Conservation (phyloP, 2,329 filamentous ascomycete genomes). For the Metarhizium robertsii region DNA sequence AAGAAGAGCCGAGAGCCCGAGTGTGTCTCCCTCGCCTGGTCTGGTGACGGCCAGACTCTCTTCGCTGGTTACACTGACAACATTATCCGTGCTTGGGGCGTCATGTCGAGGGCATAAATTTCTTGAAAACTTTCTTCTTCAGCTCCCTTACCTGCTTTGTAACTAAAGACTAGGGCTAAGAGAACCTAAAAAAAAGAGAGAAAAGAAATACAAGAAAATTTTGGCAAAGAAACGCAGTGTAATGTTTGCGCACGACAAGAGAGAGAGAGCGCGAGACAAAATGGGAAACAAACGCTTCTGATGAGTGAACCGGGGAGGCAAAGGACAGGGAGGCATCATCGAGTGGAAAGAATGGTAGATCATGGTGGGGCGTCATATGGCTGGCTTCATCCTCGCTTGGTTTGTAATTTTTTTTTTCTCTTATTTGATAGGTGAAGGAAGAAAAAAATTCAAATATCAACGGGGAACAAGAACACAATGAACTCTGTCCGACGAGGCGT, state of each 20-base stretch:
- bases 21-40: slow-evolving; percentile 96
- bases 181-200: not conserved
- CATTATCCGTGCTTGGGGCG: slow-evolving; percentile 95
- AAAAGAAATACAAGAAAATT: not conserved
- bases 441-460: slow-evolving; percentile 1
- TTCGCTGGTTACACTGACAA: slow-evolving; percentile 99
- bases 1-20: slow-evolving; percentile 99
- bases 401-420: slow-evolving; percentile 24
- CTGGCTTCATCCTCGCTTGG: slow-evolving; percentile 33
- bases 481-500: slow-evolving; percentile 18
- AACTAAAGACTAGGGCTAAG: slow-evolving; percentile 5
- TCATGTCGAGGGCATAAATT: slow-evolving; percentile 82
- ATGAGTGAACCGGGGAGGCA: not conserved
- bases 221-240: not conserved
- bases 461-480: slow-evolving; percentile 19
- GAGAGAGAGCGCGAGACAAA: not conserved
- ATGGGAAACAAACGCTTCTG: not conserved
- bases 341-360: slow-evolving; percentile 23
- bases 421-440: not conserved
- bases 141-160: not conserved
- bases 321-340: not conserved
- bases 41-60: slow-evolving; percentile 95
- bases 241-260: not conserved
- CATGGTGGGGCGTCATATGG: slow-evolving; percentile 37
- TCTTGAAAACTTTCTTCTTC: slow-evolving; percentile 4